These are phyloP conservation scores for Phytophthora idaei DNA, from an alignment of 352 stramenopile genomes.

Conservation along the genomic window DNA sequence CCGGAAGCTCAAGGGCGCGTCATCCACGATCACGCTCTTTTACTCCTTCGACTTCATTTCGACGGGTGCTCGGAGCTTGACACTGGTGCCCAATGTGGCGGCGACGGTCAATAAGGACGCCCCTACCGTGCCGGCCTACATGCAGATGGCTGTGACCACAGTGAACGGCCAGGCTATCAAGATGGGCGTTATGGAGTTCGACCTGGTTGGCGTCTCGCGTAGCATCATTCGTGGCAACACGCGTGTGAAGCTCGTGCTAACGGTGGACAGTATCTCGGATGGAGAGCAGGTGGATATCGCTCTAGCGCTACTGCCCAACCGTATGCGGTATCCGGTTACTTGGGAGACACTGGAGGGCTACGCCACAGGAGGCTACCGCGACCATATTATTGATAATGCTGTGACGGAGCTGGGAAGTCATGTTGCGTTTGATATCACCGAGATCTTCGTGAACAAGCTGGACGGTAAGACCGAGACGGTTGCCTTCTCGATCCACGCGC, in stretches of 20 bases:
- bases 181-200: constrained; percentile 76
- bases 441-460: constrained; percentile 65
- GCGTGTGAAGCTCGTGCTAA: constrained; percentile 72
- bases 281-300: constrained; percentile 55
- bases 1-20: constrained; percentile 62
- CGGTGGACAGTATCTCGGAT: constrained; percentile 61
- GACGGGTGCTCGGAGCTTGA: constrained; percentile 51
- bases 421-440: constrained; percentile 83
- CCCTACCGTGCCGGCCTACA: constrained; percentile 56
- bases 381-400: constrained; percentile 64
- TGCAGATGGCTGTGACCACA: constrained; percentile 60
- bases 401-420: constrained; percentile 60
- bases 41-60: constrained; percentile 88
- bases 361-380: constrained; percentile 41
- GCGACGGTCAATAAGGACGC: constrained; percentile 58
- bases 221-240: constrained; percentile 71
- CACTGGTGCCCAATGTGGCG: constrained; percentile 65
- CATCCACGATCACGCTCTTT: constrained; percentile 62
- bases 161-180: constrained; percentile 47
- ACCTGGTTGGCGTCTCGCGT: constrained; percentile 63
- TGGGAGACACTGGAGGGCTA: constrained; percentile 63
- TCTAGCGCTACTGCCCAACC: constrained; percentile 46
- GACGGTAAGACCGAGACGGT: constrained; percentile 51
- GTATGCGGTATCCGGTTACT: constrained; percentile 63
- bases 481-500: constrained; percentile 64